These are phyloP conservation scores for Monotropa hypopitys DNA, from an alignment of 179 eudicot genomes.

Conservation along the genomic window DNA sequence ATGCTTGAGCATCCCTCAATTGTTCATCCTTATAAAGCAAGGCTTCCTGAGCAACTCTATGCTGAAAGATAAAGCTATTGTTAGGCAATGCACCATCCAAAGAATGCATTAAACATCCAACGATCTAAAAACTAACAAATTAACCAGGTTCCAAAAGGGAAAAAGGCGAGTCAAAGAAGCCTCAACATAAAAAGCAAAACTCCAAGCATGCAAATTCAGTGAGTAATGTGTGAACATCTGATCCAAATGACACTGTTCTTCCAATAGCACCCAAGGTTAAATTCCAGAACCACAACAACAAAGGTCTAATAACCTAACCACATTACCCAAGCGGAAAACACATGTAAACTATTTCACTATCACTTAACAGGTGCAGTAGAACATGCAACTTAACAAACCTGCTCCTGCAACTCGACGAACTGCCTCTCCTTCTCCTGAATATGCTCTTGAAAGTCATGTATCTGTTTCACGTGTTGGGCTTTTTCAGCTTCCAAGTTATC, in stretches of 20 bases:
- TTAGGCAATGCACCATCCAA: not conserved
- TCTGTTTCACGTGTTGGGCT: conserved; percentile 72
- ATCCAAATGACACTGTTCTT: not conserved
- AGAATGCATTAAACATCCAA: not conserved
- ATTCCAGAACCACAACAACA: not conserved
- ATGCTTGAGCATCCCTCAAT: conserved; percentile 78
- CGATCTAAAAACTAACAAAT: not conserved
- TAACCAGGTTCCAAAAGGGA: not conserved
- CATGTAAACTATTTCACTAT: not conserved
- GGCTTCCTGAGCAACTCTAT: conserved; percentile 73
- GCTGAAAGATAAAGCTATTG: conserved; percentile 37
- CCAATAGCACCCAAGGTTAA: not conserved
- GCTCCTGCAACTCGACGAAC: conserved; percentile 87
- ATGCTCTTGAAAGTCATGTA: conserved; percentile 92
- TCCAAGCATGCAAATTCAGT: not conserved
- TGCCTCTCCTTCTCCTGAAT: conserved; percentile 83
- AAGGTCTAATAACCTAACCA: not conserved
- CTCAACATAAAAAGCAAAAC: not conserved
- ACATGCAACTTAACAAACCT: conserved; percentile 36
- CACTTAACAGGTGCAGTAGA: not conserved
- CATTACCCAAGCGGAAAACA: not conserved
- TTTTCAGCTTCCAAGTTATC: conserved; percentile 90
- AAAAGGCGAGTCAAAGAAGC: not conserved
- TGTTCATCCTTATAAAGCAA: conserved; percentile 73
- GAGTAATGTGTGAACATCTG: not conserved